Evolutionary conservation across 192 early-diverging fungal genomes (phyloP).

Genomic region (Haplosporangium gracile): DNA sequence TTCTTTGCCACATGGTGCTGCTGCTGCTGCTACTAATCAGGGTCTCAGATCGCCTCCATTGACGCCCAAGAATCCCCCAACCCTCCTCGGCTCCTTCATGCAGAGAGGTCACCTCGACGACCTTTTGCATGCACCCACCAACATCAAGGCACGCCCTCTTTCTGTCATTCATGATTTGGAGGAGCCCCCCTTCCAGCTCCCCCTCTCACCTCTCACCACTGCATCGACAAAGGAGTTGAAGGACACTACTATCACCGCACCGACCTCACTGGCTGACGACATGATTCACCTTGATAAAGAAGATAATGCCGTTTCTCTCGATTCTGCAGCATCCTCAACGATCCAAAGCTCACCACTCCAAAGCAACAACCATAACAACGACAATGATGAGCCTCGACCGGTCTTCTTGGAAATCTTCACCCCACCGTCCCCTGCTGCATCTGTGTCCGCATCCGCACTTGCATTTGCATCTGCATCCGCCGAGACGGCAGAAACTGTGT

Average conservation of each 20-base stretch:
- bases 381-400: background rate
- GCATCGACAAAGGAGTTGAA: background rate
- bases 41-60: slow-evolving; percentile 38
- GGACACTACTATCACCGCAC: background rate
- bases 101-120: background rate
- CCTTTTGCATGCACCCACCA: background rate
- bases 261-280: background rate
- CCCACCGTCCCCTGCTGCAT: slow-evolving; percentile 1
- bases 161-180: slow-evolving; percentile 43
- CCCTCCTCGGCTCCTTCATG: slow-evolving; percentile 15
- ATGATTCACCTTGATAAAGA: background rate
- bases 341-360: background rate
- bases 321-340: background rate
- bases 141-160: slow-evolving; percentile 20
- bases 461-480: background rate
- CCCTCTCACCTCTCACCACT: background rate
- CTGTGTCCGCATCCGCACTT: slow-evolving; percentile 3
- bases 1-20: background rate
- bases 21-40: background rate
- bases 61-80: slow-evolving; percentile 27
- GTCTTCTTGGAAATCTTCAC: slow-evolving; percentile 6
- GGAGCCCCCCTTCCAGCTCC: slow-evolving; percentile 4
- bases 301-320: background rate
- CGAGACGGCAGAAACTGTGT: background rate
- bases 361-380: slow-evolving; percentile 4